These are phyloP conservation scores for Suillus fuscotomentosus DNA, from an alignment of 768 basidiomycete genomes.

Conservation along the genomic window DNA sequence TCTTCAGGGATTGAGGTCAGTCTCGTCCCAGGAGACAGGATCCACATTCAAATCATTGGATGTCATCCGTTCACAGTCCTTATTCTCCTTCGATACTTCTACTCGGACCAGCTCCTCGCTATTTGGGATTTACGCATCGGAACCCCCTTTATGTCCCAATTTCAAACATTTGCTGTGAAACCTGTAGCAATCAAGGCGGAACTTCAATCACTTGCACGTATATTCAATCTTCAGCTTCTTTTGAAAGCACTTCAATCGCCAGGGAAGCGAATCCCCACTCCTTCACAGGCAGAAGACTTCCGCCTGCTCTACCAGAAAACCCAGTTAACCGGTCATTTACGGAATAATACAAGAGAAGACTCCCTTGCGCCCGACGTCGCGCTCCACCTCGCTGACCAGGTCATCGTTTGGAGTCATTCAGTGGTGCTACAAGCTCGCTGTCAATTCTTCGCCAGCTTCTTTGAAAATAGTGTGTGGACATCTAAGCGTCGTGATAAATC, in stretches of 20 bases:
- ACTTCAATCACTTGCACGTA: slow-evolving; percentile 52
- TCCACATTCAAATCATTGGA: slow-evolving; percentile 45
- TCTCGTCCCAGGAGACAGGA: slow-evolving; percentile 5
- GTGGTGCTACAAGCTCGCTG: slow-evolving; percentile 78
- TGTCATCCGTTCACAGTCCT: slow-evolving; percentile 68
- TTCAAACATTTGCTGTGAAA: slow-evolving; percentile 40
- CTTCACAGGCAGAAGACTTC: slow-evolving; percentile 53
- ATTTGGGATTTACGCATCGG: slow-evolving; percentile 80
- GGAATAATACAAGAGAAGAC: slow-evolving; percentile 12
- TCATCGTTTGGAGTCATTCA: slow-evolving; percentile 65
- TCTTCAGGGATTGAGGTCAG: slow-evolving; percentile 31
- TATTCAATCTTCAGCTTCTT: slow-evolving; percentile 60
- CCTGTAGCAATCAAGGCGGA: slow-evolving; percentile 58
- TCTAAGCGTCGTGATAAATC: slow-evolving; percentile 49
- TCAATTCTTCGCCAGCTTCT: slow-evolving; percentile 80
- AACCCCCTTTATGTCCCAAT: slow-evolving; percentile 38
- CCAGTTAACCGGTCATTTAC: slow-evolving; percentile 8
- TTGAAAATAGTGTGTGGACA: slow-evolving; percentile 84
- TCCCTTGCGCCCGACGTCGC: slow-evolving; percentile 64
- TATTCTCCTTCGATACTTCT: slow-evolving; percentile 81
- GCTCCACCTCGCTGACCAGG: slow-evolving; percentile 62
- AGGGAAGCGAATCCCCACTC: slow-evolving; percentile 51
- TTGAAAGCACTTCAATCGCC: slow-evolving; percentile 54
- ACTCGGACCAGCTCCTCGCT: slow-evolving; percentile 79
- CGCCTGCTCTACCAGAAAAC: slow-evolving; percentile 42